A percentile compares a stretch with the other conserved stretches of the same genome.
phyloP scores from a whole-genome alignment of 352 stramenopile genomes.

The Elongisporangium undulatum region DNA sequence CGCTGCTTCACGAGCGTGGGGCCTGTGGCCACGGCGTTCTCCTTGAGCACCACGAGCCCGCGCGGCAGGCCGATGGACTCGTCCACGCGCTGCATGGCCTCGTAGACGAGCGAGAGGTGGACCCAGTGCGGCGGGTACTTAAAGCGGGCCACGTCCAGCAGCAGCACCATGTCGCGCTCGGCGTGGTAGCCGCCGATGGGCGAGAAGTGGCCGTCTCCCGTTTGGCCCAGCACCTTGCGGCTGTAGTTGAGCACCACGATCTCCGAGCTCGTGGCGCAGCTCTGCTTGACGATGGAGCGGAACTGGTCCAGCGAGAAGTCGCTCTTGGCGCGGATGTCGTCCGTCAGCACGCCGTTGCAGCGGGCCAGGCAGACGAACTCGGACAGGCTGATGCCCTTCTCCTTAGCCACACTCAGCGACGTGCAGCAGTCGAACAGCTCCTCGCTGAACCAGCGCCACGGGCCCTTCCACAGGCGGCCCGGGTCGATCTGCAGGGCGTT shows the following conservation, averaged over 20 bases:
- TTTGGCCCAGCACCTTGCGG: constrained; percentile 90
- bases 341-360: constrained; percentile 53
- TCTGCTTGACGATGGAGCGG: constrained; percentile 63
- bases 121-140: constrained; percentile 94
- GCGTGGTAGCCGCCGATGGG: constrained; percentile 94
- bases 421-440: constrained; percentile 83
- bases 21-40: constrained; percentile 35
- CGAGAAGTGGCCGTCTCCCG: constrained; percentile 95
- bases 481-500: constrained; percentile 78
- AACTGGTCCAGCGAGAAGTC: constrained; percentile 54
- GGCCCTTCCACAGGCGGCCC: constrained; percentile 67
- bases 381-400: constrained; percentile 63
- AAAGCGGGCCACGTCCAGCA: constrained; percentile 96
- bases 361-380: constrained; percentile 69
- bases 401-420: constrained; percentile 59
- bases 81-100: constrained; percentile 50
- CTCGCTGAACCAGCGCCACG: constrained; percentile 83
- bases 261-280: constrained; percentile 62
- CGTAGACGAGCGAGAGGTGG: constrained; percentile 40
- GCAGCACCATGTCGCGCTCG: constrained; percentile 89
- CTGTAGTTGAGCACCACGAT: constrained; percentile 93
- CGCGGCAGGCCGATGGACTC: constrained; percentile 32
- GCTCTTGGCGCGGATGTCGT: constrained; percentile 37
- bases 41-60: constrained; percentile 31
- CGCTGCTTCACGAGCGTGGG: constrained; percentile 40